Conservation (phyloP, 179 eudicot species). For the Patellifolia procumbens region DNA sequence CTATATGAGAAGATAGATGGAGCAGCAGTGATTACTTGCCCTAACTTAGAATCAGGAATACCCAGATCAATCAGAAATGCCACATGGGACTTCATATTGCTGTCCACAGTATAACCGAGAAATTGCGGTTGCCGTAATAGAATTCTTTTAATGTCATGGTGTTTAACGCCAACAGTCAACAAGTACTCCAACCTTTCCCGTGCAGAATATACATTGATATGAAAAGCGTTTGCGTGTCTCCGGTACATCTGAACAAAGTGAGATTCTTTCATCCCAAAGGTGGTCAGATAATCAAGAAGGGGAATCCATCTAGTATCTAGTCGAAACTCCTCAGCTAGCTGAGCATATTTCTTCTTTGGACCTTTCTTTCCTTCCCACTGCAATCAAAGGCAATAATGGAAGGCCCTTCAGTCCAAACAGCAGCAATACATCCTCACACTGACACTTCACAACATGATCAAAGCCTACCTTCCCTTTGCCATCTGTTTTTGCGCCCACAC, state of each 20-base stretch:
- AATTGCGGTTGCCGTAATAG: slow-evolving; percentile 89
- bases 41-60: slow-evolving; percentile 77
- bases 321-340: slow-evolving; percentile 70
- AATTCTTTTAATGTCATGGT: slow-evolving; percentile 71
- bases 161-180: slow-evolving; percentile 79
- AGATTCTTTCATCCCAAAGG: slow-evolving; percentile 81
- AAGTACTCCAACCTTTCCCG: slow-evolving; percentile 75
- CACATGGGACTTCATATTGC: slow-evolving; percentile 82
- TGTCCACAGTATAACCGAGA: slow-evolving; percentile 78
- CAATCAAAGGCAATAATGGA: slow-evolving; percentile 32
- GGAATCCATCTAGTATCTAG: slow-evolving; percentile 84
- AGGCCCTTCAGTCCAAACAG: slow-evolving; percentile 28
- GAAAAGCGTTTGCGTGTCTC: slow-evolving; percentile 82
- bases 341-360: slow-evolving; percentile 50
- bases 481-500: slow-evolving; percentile 29
- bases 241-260: slow-evolving; percentile 81
- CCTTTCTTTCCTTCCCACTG: slow-evolving; percentile 52
- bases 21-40: slow-evolving; percentile 74
- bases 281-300: slow-evolving; percentile 82
- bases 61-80: slow-evolving; percentile 71
- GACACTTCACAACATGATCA: slow-evolving; percentile 20
- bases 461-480: slow-evolving; percentile 51
- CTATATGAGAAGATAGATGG: slow-evolving; percentile 90
- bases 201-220: slow-evolving; percentile 69
- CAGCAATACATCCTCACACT: slow-evolving; percentile 25